A percentile compares a stretch with the other conserved stretches of the same genome.
Evolutionary conservation across 805 yeast species (phyloP).

Genomic region (Grigorovia transvaalensis): DNA sequence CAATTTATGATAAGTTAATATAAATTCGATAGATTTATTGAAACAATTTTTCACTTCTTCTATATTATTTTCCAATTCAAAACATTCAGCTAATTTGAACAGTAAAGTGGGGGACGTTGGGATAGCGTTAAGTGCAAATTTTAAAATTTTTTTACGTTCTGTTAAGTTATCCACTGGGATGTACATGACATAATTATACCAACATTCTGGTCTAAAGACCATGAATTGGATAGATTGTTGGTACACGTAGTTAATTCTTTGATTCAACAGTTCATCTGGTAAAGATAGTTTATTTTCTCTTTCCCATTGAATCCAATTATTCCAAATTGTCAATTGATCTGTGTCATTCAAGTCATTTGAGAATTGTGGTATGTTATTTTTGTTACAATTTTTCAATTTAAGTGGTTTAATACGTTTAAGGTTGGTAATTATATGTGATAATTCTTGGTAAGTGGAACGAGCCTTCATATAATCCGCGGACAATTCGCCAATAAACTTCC

Average conservation of each 20-base stretch:
- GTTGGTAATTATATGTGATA: constrained; percentile 46
- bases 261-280: constrained; percentile 37
- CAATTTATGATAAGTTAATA: constrained; percentile 31
- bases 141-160: constrained; percentile 30
- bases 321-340: constrained; percentile 46
- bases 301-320: constrained; percentile 74
- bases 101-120: constrained; percentile 61
- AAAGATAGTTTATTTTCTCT: constrained; percentile 56
- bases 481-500: constrained; percentile 73
- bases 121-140: constrained; percentile 49
- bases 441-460: constrained; percentile 63
- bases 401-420: constrained; percentile 33
- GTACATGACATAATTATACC: constrained; percentile 32
- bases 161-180: constrained; percentile 11
- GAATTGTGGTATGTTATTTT: constrained; percentile 21
- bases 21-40: constrained; percentile 38
- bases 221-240: constrained; percentile 45
- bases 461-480: constrained; percentile 83
- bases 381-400: constrained; percentile 17
- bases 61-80: constrained; percentile 47
- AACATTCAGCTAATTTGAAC: constrained; percentile 56
- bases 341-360: constrained; percentile 6
- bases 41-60: constrained; percentile 42
- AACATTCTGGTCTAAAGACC: constrained; percentile 27
- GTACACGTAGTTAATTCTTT: constrained; percentile 62